phyloP scores from a whole-genome alignment of 345 rosid genomes.

The Eucalyptus regnans region DNA sequence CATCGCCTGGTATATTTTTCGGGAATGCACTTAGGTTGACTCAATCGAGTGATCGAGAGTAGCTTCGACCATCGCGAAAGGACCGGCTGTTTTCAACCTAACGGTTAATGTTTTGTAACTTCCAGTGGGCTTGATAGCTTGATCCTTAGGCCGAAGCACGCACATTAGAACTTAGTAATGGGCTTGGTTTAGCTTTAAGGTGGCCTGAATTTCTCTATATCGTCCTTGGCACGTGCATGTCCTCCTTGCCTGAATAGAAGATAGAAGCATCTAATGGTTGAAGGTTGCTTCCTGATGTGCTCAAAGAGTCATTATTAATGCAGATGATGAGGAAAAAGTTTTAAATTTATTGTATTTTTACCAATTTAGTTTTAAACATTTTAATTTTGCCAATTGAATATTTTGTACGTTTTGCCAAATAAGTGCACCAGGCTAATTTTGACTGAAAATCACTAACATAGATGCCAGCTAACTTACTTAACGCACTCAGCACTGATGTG shows the following conservation, averaged over 20 bases:
- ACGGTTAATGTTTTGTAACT: background rate
- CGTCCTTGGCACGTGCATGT: background rate
- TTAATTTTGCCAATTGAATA: too few relatives aligned
- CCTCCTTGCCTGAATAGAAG: background rate
- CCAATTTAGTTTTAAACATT: rapidly evolving
- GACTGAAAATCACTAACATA: rapidly evolving
- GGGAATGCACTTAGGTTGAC: background rate
- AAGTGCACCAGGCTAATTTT: too few relatives aligned
- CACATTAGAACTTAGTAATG: background rate
- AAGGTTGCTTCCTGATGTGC: background rate
- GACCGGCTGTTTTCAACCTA: background rate
- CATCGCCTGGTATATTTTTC: background rate
- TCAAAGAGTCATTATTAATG: background rate
- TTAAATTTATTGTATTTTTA: too few relatives aligned
- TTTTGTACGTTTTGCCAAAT: background rate
- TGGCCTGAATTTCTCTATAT: background rate
- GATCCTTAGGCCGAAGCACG: background rate
- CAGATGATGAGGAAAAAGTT: too few relatives aligned
- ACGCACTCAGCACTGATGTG: rapidly evolving
- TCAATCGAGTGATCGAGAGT: background rate
- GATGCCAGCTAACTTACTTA: rapidly evolving
- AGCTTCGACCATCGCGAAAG: background rate
- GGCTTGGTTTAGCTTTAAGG: background rate
- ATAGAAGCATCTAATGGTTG: background rate
- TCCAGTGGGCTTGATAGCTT: background rate